Percentiles rank a stretch among this genome's conserved stretches.
Conservation (phyloP, 495 filamentous ascomycete genomes). For the Mytilinidion resinicola region DNA sequence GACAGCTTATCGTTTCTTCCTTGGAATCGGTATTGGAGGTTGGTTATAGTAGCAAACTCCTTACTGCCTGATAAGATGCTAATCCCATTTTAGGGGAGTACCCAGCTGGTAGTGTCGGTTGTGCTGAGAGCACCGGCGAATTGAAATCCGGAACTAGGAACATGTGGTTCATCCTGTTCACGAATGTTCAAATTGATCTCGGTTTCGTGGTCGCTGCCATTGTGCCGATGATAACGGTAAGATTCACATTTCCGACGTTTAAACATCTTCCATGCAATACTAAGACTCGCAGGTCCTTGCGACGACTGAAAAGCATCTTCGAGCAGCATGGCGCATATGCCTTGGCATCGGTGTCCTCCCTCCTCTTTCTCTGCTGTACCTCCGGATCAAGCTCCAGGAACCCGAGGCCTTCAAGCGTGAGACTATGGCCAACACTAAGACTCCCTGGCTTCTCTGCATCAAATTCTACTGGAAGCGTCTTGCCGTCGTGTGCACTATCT, state of each 20-base stretch:
- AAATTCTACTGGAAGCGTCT: conserved; percentile 59
- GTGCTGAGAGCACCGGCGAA: conserved; percentile 77
- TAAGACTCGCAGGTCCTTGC: conserved; percentile 49
- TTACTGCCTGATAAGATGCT: not conserved
- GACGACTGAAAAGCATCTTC: conserved; percentile 60
- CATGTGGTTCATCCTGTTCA: conserved; percentile 89
- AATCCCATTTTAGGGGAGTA: conserved; percentile 66
- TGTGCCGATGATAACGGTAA: conserved; percentile 51
- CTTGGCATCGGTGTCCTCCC: conserved; percentile 76
- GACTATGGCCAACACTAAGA: conserved; percentile 47
- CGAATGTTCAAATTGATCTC: conserved; percentile 80
- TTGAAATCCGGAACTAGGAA: conserved; percentile 74
- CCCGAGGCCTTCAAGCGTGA: conserved; percentile 71
- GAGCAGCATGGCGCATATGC: conserved; percentile 67
- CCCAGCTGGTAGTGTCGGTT: conserved; percentile 79
- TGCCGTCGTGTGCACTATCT: conserved; percentile 67
- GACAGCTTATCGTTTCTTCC: conserved; percentile 79
- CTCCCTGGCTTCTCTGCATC: conserved; percentile 52
- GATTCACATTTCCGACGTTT: not conserved
- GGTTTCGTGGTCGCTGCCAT: conserved; percentile 72
- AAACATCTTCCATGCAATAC: not conserved
- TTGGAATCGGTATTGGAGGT: conserved; percentile 47
- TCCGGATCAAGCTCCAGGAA: conserved; percentile 72
- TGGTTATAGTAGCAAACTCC: no score
- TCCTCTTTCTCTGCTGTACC: conserved; percentile 63